A percentile compares a stretch with the other conserved stretches of the same genome.
These are phyloP conservation scores for Actinidia polygama DNA, from an alignment of 179 eudicot species.

Conservation along the genomic window DNA sequence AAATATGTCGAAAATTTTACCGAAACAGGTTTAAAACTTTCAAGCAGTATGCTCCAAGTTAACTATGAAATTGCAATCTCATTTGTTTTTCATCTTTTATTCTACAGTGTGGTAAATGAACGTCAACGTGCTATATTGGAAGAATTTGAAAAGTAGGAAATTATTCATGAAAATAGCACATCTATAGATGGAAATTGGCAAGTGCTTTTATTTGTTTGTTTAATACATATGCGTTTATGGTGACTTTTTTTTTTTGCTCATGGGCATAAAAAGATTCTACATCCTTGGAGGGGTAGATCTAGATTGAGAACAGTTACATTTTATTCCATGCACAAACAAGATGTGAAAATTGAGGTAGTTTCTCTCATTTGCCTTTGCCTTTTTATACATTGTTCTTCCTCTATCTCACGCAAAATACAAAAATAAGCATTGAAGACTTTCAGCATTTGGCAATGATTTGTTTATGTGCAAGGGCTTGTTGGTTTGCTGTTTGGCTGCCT, in stretches of 20 bases:
- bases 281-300: background rate
- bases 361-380: background rate
- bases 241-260: background rate
- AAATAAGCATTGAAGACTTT: background rate
- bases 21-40: slow-evolving; percentile 7
- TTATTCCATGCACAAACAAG: background rate
- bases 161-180: slow-evolving; percentile 48
- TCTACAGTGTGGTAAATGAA: slow-evolving; percentile 69
- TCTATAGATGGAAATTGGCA: slow-evolving; percentile 62
- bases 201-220: slow-evolving; percentile 23
- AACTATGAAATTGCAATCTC: slow-evolving; percentile 7
- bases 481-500: background rate
- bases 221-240: background rate
- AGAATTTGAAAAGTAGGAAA: slow-evolving; percentile 84
- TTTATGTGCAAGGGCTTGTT: background rate
- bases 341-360: slow-evolving; percentile 8
- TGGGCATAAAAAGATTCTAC: background rate
- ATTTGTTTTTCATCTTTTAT: slow-evolving; percentile 20
- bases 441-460: background rate
- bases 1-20: background rate
- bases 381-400: slow-evolving; percentile 3
- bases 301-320: background rate
- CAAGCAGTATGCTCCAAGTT: background rate
- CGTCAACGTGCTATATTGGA: slow-evolving; percentile 87
- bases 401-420: background rate